phyloP scores from a whole-genome alignment of 495 filamentous ascomycete species.

The Cercophora samala region DNA sequence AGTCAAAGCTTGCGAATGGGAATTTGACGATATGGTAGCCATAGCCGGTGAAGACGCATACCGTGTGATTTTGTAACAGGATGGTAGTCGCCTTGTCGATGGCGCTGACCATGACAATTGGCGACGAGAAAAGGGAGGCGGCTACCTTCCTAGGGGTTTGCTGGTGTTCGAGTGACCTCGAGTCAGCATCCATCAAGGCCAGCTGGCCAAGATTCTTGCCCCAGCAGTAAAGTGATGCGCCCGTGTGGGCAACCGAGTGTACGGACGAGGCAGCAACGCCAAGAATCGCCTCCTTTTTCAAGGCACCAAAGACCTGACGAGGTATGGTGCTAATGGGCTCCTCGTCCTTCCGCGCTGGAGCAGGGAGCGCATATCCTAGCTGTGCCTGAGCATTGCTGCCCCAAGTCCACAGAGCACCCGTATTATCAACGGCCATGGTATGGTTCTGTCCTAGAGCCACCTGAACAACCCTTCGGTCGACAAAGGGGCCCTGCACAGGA shows the following conservation, averaged over 20 bases:
- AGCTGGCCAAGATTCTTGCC: conserved; percentile 95
- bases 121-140: conserved; percentile 73
- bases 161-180: conserved; percentile 80
- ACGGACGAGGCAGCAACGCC: conserved; percentile 88
- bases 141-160: conserved; percentile 79
- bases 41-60: conserved; percentile 90
- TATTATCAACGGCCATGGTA: conserved; percentile 73
- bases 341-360: conserved; percentile 59
- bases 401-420: conserved; percentile 88
- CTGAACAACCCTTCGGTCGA: conserved; percentile 64
- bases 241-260: conserved; percentile 86
- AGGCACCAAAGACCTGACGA: conserved; percentile 82
- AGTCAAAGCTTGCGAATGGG: conserved; percentile 64
- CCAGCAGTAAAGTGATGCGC: conserved; percentile 81
- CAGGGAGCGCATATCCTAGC: conserved; percentile 70
- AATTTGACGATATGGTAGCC: conserved; percentile 85
- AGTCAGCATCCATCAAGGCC: conserved; percentile 90
- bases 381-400: conserved; percentile 85
- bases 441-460: conserved; percentile 89
- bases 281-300: conserved; percentile 79
- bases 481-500: conserved; percentile 68
- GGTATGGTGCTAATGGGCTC: conserved; percentile 77
- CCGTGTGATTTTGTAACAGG: conserved; percentile 79
- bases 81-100: conserved; percentile 88
- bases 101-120: conserved; percentile 76